These are phyloP conservation scores for Tausonia pullulans DNA, from an alignment of 1,284 basidiomycete genomes.

Conservation along the genomic window DNA sequence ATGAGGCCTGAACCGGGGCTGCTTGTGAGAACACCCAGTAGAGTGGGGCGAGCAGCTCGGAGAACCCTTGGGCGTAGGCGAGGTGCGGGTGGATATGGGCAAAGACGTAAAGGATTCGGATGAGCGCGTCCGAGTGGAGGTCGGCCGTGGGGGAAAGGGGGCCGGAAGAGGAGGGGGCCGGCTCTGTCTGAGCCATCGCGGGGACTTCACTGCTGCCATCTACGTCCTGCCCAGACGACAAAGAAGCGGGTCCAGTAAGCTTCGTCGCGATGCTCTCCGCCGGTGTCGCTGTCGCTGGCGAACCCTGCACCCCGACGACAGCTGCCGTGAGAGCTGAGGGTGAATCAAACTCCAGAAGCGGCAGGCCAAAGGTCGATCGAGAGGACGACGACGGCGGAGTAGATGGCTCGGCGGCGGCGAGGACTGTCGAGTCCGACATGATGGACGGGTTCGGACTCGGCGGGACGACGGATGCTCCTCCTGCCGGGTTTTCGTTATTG, in stretches of 20 bases:
- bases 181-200: constrained; percentile 15
- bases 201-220: too few relatives aligned
- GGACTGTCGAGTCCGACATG: constrained; percentile 9
- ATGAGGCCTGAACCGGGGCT: constrained; percentile 4
- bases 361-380: neutral
- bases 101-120: constrained; percentile 32
- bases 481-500: too few relatives aligned
- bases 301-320: constrained; percentile 24
- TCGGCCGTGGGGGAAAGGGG: constrained; percentile 7
- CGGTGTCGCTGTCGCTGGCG: constrained; percentile 17
- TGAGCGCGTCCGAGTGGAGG: constrained; percentile 30
- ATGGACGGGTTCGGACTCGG: constrained; percentile 4
- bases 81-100: constrained; percentile 28
- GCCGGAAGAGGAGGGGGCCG: constrained; percentile 17
- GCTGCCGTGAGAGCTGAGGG: neutral
- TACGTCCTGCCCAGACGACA: too few relatives aligned
- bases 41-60: constrained; percentile 31
- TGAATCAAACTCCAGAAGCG: neutral
- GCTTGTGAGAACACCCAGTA: constrained; percentile 27
- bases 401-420: neutral
- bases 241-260: too few relatives aligned
- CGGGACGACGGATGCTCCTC: neutral
- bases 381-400: neutral
- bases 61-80: constrained; percentile 28
- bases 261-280: too few relatives aligned